Evolutionary conservation across 75 land plant species (phyloP).

Genomic region (Cupressus sempervirens): DNA sequence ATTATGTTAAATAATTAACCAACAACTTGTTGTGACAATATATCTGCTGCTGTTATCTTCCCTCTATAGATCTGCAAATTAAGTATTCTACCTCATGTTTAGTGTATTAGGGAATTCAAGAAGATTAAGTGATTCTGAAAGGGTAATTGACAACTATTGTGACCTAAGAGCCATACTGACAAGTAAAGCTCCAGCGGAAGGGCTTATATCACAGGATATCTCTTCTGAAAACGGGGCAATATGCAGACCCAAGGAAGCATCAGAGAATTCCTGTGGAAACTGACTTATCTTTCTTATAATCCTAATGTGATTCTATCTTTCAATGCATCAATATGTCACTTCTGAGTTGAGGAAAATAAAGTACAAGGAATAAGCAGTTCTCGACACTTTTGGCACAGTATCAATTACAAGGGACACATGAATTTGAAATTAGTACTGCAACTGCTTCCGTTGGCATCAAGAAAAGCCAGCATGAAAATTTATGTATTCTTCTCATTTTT

Average conservation of each 20-base stretch:
- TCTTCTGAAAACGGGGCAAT: neutral
- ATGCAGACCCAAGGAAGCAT: neutral
- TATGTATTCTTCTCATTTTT: neutral
- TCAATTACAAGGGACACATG: neutral
- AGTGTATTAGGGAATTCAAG: neutral
- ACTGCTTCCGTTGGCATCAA: neutral
- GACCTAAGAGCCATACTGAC: neutral
- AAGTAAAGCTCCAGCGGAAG: neutral
- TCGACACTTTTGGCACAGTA: neutral
- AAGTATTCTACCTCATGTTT: neutral
- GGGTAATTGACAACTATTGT: neutral
- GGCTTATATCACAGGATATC: neutral
- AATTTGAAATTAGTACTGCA: neutral
- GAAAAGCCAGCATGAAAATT: neutral
- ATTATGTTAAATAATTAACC: neutral
- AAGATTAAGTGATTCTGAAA: neutral
- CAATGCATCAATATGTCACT: neutral
- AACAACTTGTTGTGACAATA: neutral
- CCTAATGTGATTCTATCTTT: neutral
- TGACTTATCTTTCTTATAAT: neutral
- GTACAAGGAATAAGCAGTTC: neutral
- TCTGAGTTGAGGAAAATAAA: too few species aligned
- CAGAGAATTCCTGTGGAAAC: neutral
- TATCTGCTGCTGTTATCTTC: neutral
- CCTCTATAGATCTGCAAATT: neutral